Evolutionary conservation across 192 early-diverging fungal species (phyloP), one percentile per base, ranked within the genome.

Genomic region (Glomus cerebriforme): DNA sequence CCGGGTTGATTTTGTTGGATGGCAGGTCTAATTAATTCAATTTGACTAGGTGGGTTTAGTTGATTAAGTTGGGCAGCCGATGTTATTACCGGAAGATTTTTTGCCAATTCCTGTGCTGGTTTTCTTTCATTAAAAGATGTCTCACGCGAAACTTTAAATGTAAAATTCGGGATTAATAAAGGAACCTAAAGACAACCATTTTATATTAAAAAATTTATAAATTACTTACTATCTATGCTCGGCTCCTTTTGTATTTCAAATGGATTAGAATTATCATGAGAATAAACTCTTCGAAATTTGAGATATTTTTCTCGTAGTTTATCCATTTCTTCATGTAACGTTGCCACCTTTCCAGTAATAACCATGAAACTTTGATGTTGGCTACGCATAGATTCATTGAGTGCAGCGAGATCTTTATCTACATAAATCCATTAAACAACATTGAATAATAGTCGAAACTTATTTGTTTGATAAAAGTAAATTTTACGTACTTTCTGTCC

Each of bases 361-460:
- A 35, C 64, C 76, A 78, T 78, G 54, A 78, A 78, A 26, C 60
- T 78, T 8, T 60, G 39, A 35, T 78, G 76, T 66, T 78, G 76
- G n/a, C 34, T 37, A 31, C 76, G 76, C 76, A 78, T 67, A 43
- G 76, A 27, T 34, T 78, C 76, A 27, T 37, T 49, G 22, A 78
- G 59, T 32, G 63, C 64, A 22, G 27, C n/a, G 6, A 64, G 71
- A 31, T 54, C 43, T 58, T 62, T 19, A 34, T 60, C 58, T 58
- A 27, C 9, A 54, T 19, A 54, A 26, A 45, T 47, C 4, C 1
- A 29, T 63, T 59, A n/a, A 76, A 1, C 13, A 60, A 34, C 17
- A 32, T 60, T 59, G 15, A 63, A 60, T 15, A 15, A 49, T 19
- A 66, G 10, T 32, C 7, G 39, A 49, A 19, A 64, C 4, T 6